Conservation (phyloP, 257 asterid species). For the Euphrasia confusa region DNA sequence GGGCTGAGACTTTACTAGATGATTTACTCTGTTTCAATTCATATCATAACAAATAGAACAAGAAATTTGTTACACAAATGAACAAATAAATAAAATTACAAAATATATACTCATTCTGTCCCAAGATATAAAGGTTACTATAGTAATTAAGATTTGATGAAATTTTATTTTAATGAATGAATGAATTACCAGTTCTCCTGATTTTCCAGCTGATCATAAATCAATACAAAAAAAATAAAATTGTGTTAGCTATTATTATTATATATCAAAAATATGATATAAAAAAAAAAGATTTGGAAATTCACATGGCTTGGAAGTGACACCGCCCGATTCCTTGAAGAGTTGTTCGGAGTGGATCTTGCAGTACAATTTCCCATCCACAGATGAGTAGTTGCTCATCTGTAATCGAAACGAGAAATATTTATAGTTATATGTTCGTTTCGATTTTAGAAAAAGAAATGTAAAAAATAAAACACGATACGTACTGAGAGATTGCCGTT, state of each 20-base stretch:
- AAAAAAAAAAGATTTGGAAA: not conserved
- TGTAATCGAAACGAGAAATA: not conserved
- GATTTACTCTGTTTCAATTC: conserved; percentile 45
- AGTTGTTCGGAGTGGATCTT: conserved; percentile 63
- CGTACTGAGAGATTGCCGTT: conserved; percentile 49
- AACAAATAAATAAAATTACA: not conserved
- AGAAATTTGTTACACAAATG: too few species aligned
- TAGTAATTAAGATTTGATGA: too few species aligned
- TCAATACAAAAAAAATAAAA: not conserved
- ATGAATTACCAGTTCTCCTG: conserved; percentile 40
- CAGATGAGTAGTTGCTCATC: conserved; percentile 63
- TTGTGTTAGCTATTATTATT: not conserved
- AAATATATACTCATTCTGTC: too few species aligned
- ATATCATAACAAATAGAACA: not conserved
- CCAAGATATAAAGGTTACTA: too few species aligned
- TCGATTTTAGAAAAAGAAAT: too few species aligned
- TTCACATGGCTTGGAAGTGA: conserved; percentile 38
- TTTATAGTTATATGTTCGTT: too few species aligned
- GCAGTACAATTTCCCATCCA: conserved; percentile 66
- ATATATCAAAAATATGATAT: too few species aligned
- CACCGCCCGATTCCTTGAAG: conserved; percentile 56
- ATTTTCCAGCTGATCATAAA: conserved; percentile 34
- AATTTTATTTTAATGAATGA: not conserved
- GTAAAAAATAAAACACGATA: not conserved
- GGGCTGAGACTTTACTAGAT: conserved; percentile 65